Percentiles rank a stretch among this genome's conserved stretches.
Evolutionary conservation across 1,284 basidiomycete genomes (phyloP).

Genomic region (Chalciporus sp.): DNA sequence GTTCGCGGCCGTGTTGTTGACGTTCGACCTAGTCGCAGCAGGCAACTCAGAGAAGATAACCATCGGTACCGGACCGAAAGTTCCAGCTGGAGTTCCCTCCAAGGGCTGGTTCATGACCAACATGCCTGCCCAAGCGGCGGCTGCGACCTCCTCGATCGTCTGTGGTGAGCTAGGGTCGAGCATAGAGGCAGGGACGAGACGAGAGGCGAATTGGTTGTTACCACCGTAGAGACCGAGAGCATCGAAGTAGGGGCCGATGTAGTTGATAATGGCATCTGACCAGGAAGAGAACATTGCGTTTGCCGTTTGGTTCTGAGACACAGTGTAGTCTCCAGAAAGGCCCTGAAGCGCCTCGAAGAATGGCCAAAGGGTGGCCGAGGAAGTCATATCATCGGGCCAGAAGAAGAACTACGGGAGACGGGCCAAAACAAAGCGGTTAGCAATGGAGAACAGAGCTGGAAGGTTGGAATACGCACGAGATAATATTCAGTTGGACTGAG

Average conservation of each 20-base stretch:
- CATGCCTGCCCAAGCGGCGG: constrained; percentile 11
- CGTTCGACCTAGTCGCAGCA: constrained; percentile 1
- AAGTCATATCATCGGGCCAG: constrained; percentile 5
- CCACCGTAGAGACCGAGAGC: background rate
- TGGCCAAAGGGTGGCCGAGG: constrained; percentile 1
- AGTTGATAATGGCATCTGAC: background rate
- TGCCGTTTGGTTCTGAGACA: constrained; percentile 12
- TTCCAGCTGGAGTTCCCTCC: background rate
- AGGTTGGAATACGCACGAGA: constrained; percentile 10
- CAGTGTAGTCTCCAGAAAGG: constrained; percentile 10
- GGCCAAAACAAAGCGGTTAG: background rate
- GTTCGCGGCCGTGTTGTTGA: constrained; percentile 11
- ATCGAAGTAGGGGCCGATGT: constrained; percentile 12
- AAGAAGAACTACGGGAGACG: constrained; percentile 2
- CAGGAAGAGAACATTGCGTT: constrained; percentile 8
- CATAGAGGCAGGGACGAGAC: constrained; percentile 3
- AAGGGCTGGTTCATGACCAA: background rate
- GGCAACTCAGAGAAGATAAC: constrained; percentile 11
- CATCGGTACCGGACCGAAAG: background rate
- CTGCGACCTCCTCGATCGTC: constrained; percentile 4
- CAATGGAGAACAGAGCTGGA: background rate
- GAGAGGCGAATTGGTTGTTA: background rate
- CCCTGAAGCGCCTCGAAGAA: constrained; percentile 18
- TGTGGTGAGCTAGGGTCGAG: constrained; percentile 5
- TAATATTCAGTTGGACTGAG: constrained; percentile 1